Conservation (phyloP, 495 filamentous ascomycete genomes). For the Hypoxylon fragiforme region DNA sequence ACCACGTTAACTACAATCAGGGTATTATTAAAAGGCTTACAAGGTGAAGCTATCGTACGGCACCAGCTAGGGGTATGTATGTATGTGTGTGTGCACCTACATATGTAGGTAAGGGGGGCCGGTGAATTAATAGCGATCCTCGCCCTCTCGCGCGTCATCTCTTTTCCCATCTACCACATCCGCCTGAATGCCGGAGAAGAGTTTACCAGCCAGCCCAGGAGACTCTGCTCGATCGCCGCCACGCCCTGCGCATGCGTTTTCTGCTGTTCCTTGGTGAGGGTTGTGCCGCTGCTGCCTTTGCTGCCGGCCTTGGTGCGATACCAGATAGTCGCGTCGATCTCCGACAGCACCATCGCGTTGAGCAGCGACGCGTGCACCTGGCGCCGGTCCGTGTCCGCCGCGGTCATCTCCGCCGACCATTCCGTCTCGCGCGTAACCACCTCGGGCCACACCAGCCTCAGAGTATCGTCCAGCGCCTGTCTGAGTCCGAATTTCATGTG, state of each 20-base stretch:
- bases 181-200: conserved; percentile 16
- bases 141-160: too few species aligned
- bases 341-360: conserved; percentile 31
- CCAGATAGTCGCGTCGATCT: conserved; percentile 34
- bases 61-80: too few species aligned
- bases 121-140: too few species aligned
- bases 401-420: conserved; percentile 14
- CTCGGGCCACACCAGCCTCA: conserved; percentile 28
- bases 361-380: conserved; percentile 30
- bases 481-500: conserved; percentile 21
- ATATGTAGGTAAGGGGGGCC: too few species aligned
- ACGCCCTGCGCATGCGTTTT: conserved; percentile 17
- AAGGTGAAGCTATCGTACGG: too few species aligned
- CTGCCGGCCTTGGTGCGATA: conserved; percentile 21
- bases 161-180: conserved; percentile 28
- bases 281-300: conserved; percentile 4
- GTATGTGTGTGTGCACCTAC: too few species aligned
- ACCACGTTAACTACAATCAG: background rate
- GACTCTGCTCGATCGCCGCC: conserved; percentile 22
- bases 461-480: conserved; percentile 15
- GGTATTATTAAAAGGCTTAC: background rate
- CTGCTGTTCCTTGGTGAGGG: conserved; percentile 23
- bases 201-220: conserved; percentile 27
- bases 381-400: conserved; percentile 22
- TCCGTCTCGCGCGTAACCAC: conserved; percentile 33